Base-by-base conservation (phyloP, 2,329 filamentous ascomycete genomes). In the Aspergillus brunneoviolaceus region DNA sequence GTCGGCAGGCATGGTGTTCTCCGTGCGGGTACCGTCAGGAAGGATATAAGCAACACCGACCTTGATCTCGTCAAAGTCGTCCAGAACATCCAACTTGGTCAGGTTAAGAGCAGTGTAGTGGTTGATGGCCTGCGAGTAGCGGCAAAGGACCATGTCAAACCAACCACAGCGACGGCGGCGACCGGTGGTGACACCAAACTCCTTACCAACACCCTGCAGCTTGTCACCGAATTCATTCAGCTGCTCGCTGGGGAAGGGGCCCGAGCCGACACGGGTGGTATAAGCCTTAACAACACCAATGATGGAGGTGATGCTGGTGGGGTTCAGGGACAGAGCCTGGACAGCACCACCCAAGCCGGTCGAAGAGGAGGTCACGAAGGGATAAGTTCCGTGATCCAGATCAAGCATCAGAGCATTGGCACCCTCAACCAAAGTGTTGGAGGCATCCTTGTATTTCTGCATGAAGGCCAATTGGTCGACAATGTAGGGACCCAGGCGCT, bases 261-360 rank as follows among this genome's bases (percentile, higher is more conserved):
- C 86, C 19, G 81, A 83, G 65, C 79, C 80, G 33, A 85, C 83
- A 52, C 83, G 82, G 4, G 85, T 86, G 49, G 85, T 87, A 78
- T 88, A 88, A 29, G 86, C 85, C 71, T 88, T 88, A 50, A 87
- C 82, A 2, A 88, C 85, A 57, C 86, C 86, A 66, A 88, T 83
- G 58, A 86, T 81, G 62, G 82, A 81, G 61, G 79, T 81, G 66
- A 88, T 81, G 63, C 81, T 82, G 58, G 80, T 77, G 57, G 84
- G 85, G 70, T 82, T 84, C 42, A 87, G 74, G 42, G 84, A 84
- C 16, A 87, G 80, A 25, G 85, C 85, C 51, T 85, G 85, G 67
- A 85, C 85, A 63, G 78, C 78, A 48, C 79, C 79, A 29, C 78
- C 79, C 11, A 81, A 72, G 60, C 79, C 80, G 55, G 79, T 76